Percentiles rank a stretch among this genome's conserved stretches.
phyloP scores from a whole-genome alignment of 1,139 yeast species.

The Scheffersomyces stambukii region DNA sequence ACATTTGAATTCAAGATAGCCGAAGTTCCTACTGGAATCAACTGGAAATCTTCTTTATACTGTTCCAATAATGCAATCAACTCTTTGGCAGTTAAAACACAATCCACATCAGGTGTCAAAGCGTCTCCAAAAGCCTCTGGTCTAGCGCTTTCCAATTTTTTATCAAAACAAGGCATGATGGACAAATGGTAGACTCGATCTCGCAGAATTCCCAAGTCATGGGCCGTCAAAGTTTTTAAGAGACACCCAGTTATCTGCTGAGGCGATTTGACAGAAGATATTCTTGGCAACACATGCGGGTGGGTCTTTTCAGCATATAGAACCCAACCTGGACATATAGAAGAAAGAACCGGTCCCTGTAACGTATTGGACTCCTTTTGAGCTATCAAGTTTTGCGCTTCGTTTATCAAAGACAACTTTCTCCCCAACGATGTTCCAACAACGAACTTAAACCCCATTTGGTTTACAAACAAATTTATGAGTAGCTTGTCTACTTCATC shows the following conservation, averaged over 20 bases:
- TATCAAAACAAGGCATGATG: constrained; percentile 96
- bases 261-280: constrained; percentile 74
- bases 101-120: constrained; percentile 63
- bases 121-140: constrained; percentile 48
- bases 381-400: constrained; percentile 42
- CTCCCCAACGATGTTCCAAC: constrained; percentile 88
- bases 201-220: constrained; percentile 28
- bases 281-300: constrained; percentile 65
- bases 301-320: constrained; percentile 94
- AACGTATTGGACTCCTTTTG: constrained; percentile 13
- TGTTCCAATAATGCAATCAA: constrained; percentile 67
- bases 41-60: constrained; percentile 20
- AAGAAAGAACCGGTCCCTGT: constrained; percentile 49
- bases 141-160: constrained; percentile 90
- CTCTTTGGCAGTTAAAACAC: constrained; percentile 91
- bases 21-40: constrained; percentile 14
- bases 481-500: constrained; percentile 59
- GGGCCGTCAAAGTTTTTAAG: constrained; percentile 54
- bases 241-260: constrained; percentile 89
- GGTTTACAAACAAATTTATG: constrained; percentile 50
- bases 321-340: constrained; percentile 96
- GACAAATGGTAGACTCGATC: constrained; percentile 68
- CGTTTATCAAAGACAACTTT: constrained; percentile 59
- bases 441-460: constrained; percentile 67
- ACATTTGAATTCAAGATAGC: constrained; percentile 3